Base-by-base conservation (phyloP, 176 grass and related monocot species). In the Pharus latifolius region DNA sequence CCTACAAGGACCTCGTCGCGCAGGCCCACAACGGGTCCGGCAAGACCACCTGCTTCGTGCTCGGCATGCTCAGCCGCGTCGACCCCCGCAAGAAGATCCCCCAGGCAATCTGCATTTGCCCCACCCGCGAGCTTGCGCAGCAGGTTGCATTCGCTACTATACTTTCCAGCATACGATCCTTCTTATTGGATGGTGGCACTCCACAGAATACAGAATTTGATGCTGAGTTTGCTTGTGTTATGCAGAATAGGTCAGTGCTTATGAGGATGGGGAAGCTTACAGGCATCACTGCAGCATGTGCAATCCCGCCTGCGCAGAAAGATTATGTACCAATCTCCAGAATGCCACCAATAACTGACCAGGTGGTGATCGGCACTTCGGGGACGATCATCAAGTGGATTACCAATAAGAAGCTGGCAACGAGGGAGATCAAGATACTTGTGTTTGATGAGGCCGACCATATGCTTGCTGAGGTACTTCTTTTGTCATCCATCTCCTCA, bases 51-150 rank as follows among this genome's bases (percentile, higher is more conserved):
- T 98, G 94, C 57, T 98, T 98, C 63, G 86, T 87, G 51, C 87
- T 98, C n/a, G 94, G 94, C 60, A 98, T 98, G 94, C 78, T 98
- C 63, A 98, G 89, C 71, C 83, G 94, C 7, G 83, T 98, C 13
- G 70, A 97, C 77, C 81, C 87, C 7, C 74, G 50, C 3, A 86
- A 29, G 38, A 88, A 82, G 72, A 50, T 74, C 22, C 88, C 88
- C 5, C 92, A 96, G 82, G 92, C 92, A 29, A 80, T 96, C 33
- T 96, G 92, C 82, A 84, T 96, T 65, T 96, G 92, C 47, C 88
- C 92, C 47, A 96, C 92, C 8, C 89, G 92, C 78, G 92, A 96
- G 89, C 73, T 96, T 11, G 92, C 92, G 10, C 82, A 78, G 77
- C 92, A 92, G 94, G 88, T 87, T 33, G 33, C 24, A 35, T 67